These are phyloP conservation scores for Spatholobus suberectus DNA, from an alignment of 306 rosid genomes.

Conservation along the genomic window DNA sequence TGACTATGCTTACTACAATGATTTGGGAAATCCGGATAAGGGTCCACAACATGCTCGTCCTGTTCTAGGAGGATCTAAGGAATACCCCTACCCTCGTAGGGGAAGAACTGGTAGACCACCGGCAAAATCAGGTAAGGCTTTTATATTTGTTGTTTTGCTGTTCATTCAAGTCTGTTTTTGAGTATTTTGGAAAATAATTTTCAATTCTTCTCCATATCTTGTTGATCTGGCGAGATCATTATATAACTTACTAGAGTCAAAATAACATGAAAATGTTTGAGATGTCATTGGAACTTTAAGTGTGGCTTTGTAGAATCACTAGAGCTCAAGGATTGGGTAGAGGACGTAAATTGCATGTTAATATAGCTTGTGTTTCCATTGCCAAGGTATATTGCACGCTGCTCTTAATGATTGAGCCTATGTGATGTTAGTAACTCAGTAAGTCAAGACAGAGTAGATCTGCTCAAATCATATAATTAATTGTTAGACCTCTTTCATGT, in stretches of 20 bases:
- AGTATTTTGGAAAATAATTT: conserved; percentile 8
- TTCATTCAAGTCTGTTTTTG: conserved; percentile 6
- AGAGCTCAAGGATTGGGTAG: not conserved
- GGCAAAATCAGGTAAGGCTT: conserved; percentile 55
- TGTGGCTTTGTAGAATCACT: conserved; percentile 16
- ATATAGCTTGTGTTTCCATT: not conserved
- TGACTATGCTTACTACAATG: conserved; percentile 76
- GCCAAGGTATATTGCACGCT: not conserved
- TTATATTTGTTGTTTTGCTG: not conserved
- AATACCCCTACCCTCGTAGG: conserved; percentile 87
- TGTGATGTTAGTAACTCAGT: not conserved
- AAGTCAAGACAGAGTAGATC: not conserved
- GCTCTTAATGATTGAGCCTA: not conserved
- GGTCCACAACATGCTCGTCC: conserved; percentile 61
- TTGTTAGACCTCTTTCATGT: not conserved
- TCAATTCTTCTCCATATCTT: not conserved
- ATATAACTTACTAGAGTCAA: not conserved
- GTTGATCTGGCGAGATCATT: not conserved
- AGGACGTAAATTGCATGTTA: not conserved
- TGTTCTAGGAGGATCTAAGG: conserved; percentile 66
- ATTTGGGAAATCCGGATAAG: conserved; percentile 67
- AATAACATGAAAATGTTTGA: conserved; percentile 6
- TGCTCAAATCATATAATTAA: not conserved
- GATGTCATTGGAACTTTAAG: not conserved
- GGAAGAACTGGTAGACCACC: conserved; percentile 81